Percentiles rank a stretch among this genome's conserved stretches.
Conservation (phyloP, 345 rosid genomes). For the Camelina sativa region DNA sequence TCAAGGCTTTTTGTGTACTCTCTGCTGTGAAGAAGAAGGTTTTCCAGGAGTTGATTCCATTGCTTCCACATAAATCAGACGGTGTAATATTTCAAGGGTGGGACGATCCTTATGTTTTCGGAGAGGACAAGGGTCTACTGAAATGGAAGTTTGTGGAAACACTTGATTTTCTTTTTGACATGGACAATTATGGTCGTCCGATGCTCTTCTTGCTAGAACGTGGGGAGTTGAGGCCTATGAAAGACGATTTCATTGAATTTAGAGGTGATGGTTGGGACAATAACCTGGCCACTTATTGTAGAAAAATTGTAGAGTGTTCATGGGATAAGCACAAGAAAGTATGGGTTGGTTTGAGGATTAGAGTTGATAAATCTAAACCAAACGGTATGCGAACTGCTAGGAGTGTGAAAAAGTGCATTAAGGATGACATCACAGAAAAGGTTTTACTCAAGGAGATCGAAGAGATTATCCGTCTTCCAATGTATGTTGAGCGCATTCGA, state of each 20-base stretch:
- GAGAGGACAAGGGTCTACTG: slow-evolving; percentile 69
- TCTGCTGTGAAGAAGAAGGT: slow-evolving; percentile 72
- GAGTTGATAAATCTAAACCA: slow-evolving; percentile 75
- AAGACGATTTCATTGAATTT: slow-evolving; percentile 61
- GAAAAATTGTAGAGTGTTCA: slow-evolving; percentile 83
- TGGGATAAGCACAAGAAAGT: slow-evolving; percentile 57
- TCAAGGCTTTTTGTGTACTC: slow-evolving; percentile 88
- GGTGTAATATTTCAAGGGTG: slow-evolving; percentile 95
- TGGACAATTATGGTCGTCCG: slow-evolving; percentile 52
- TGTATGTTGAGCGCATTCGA: slow-evolving; percentile 78
- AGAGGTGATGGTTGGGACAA: slow-evolving; percentile 62
- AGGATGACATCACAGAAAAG: slow-evolving; percentile 80
- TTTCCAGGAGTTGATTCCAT: slow-evolving; percentile 73
- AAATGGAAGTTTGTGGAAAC: slow-evolving; percentile 88
- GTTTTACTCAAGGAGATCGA: slow-evolving; percentile 64
- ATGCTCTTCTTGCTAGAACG: slow-evolving; percentile 58
- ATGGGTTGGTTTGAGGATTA: slow-evolving; percentile 71
- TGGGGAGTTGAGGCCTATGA: slow-evolving; percentile 69
- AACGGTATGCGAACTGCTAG: slow-evolving; percentile 63
- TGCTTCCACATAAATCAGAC: slow-evolving; percentile 86
- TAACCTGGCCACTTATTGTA: slow-evolving; percentile 52
- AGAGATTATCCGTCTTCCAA: slow-evolving; percentile 73
- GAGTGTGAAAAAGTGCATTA: slow-evolving; percentile 78
- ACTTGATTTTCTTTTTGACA: slow-evolving; percentile 83
- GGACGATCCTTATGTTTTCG: slow-evolving; percentile 89